These are phyloP conservation scores for Candida tallmaniae DNA, from an alignment of 805 yeast species.

Conservation along the genomic window DNA sequence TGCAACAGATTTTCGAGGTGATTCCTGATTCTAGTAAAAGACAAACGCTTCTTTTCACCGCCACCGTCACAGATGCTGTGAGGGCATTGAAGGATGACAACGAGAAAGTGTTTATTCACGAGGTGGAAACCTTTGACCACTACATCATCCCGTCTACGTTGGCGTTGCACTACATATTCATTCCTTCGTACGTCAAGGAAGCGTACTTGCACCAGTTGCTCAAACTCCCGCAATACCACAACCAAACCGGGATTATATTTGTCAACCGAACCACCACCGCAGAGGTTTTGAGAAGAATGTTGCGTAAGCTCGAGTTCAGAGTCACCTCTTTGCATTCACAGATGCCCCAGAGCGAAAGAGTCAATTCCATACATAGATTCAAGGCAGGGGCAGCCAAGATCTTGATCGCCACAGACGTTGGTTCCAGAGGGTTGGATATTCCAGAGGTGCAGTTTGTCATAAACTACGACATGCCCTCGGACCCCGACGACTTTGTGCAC, in stretches of 20 bases:
- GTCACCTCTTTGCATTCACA: conserved; percentile 92
- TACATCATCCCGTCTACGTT: conserved; percentile 79
- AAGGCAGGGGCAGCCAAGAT: conserved; percentile 93
- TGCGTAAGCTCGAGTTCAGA: conserved; percentile 67
- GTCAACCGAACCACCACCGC: conserved; percentile 91
- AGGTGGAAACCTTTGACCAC: conserved; percentile 66
- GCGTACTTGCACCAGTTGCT: conserved; percentile 74
- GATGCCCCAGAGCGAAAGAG: conserved; percentile 89
- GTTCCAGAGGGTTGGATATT: conserved; percentile 95
- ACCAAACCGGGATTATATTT: conserved; percentile 76
- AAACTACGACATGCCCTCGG: conserved; percentile 91
- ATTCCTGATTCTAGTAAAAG: conserved; percentile 69
- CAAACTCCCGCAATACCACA: conserved; percentile 54
- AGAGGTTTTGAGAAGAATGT: conserved; percentile 74
- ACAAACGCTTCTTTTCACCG: conserved; percentile 90
- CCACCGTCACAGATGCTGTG: conserved; percentile 93
- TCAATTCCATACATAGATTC: conserved; percentile 87
- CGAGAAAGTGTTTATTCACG: conserved; percentile 64
- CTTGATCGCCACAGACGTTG: conserved; percentile 93
- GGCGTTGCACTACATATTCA: conserved; percentile 58
- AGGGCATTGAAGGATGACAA: conserved; percentile 67
- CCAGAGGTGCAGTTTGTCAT: conserved; percentile 88
- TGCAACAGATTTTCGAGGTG: conserved; percentile 64
- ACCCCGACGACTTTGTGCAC: conserved; percentile 94
- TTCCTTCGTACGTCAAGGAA: conserved; percentile 87